Base-by-base conservation (phyloP, 176 grass and related monocot species). In the Pharus latifolius region DNA sequence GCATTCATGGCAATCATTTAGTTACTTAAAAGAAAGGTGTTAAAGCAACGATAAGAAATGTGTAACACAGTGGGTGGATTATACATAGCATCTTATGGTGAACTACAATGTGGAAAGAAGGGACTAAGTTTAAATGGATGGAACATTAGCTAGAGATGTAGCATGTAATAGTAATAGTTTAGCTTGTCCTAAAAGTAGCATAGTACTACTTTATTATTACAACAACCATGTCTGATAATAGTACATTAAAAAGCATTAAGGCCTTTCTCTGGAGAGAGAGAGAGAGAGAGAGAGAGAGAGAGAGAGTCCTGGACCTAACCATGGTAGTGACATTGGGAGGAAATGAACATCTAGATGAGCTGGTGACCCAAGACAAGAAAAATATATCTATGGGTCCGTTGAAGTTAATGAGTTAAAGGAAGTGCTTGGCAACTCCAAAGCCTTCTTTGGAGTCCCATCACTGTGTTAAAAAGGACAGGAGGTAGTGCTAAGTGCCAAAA, bases 401-500 rank as follows among this genome's bases (percentile, higher is more conserved):
- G 54, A 30, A 27, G 60, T 81, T 81, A 79, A 58, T 77, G 73
- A 72, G 56, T 78, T 74, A 75, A 78, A 73, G 72, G 32, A 75
- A 60, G 64, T 77, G 74, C 11, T 56, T 77, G 66, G 54, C 26
- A 87, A 79, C 81, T 67, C 82, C 92, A 96, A 92, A 96, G 80
- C 92, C 92, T 79, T 91, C 72, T 82, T 79, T 84, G 85, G 85
- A 82, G 82, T 60, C 49, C 82, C 80, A 55, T 65, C 70, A 81
- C 82, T 81, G 59, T 81, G 75, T 77, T 87, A 73, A 69, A 63
- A 77, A 86, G 71, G 82, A 60, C 76, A 75, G 68, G 82, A 79
- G 68, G 81, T 65, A 85, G 78, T 63, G 84, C 91, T 76, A 82
- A 88, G 76, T 96, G 91, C 81, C 76, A 82, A 91, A 96, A 96